Base-by-base conservation (phyloP, 1,284 basidiomycete species). In the Pseudozyma sp. region DNA sequence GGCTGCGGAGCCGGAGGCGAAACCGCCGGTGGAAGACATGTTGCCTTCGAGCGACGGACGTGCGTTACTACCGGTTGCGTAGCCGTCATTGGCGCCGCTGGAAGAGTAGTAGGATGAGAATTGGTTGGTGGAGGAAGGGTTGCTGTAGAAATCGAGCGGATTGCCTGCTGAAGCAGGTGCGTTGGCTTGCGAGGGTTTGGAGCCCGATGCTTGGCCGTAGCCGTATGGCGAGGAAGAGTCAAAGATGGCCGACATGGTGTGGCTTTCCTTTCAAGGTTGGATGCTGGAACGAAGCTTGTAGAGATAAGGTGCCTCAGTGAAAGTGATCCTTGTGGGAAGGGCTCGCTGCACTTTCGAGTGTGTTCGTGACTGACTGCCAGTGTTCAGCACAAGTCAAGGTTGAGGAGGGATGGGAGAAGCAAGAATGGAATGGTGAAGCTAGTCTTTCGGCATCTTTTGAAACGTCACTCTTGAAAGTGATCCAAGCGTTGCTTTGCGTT, bases 11-110 rank as follows among this genome's bases (percentile, higher is more conserved):
- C 70, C 68, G 14, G 68, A 59, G 13, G 73, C 64, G 35, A 67
- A 75, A 11, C 52, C 63, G 18, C 67, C 68, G 8, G 68, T 53
- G 1, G 67, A 72, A 5, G 68, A 75, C 80, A 82, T 82, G 73
- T 76, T 79, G 43, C 80, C 80, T 63, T 82, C 80, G 35, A 82
- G 51, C 3, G 74, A 76, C 36, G 74, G 66, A 2, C 80, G 47
- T 31, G 70, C 64, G 14, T 73, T 69, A 58, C 59, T 67, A 4
- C 65, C 70, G 35, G 70, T 68, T 12, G 75, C 60, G 14, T 75
- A 74, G 7, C 67, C 70, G 44, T 77, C 66, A 54, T 70, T 55
- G 10, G 44, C 59, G 7, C 59, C 44, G 5, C 52, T 62, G 9
- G 69, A 65, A 3, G 75, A 73, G 54, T 73, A 70, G 59, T 66